These are phyloP conservation scores for Penicillium concentricum DNA, from an alignment of 2,329 filamentous ascomycete genomes.

Conservation along the genomic window DNA sequence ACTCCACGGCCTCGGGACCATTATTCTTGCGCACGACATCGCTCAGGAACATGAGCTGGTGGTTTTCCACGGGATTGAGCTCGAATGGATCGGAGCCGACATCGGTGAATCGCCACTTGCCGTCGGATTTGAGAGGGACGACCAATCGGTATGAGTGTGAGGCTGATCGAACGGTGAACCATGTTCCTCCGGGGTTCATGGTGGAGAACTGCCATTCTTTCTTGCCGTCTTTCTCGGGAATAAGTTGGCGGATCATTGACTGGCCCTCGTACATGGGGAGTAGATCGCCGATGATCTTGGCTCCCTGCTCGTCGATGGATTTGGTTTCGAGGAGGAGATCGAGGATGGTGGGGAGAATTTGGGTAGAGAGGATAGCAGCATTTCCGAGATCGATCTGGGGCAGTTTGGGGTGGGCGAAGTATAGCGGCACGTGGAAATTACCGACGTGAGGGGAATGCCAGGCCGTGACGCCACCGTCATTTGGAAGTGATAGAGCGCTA, in stretches of 20 bases:
- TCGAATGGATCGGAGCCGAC: slow-evolving; percentile 37
- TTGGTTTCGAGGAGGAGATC: slow-evolving; percentile 46
- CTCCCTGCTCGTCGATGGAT: slow-evolving; percentile 39
- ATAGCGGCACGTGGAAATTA: slow-evolving; percentile 29
- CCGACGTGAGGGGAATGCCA: slow-evolving; percentile 28
- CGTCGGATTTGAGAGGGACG: slow-evolving; percentile 76
- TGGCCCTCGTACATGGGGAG: slow-evolving; percentile 50
- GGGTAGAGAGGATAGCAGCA: slow-evolving; percentile 22
- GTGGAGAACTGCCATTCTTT: slow-evolving; percentile 36
- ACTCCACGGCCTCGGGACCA: slow-evolving; percentile 35
- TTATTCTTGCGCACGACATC: slow-evolving; percentile 26
- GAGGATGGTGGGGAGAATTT: slow-evolving; percentile 49
- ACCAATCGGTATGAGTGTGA: slow-evolving; percentile 69
- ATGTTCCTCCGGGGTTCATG: slow-evolving; percentile 37
- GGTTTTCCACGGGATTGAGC: slow-evolving; percentile 31
- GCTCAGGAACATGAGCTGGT: slow-evolving; percentile 28
- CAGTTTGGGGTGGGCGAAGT: slow-evolving; percentile 26
- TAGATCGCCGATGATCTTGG: slow-evolving; percentile 38
- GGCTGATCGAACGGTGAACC: slow-evolving; percentile 68
- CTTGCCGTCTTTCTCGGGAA: slow-evolving; percentile 34
- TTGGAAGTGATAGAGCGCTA: slow-evolving; percentile 26
- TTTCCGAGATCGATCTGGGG: slow-evolving; percentile 23
- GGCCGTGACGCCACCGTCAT: slow-evolving; percentile 29
- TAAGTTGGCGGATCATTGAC: slow-evolving; percentile 45
- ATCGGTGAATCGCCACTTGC: slow-evolving; percentile 40